A percentile compares a stretch with the other conserved stretches of the same genome.
Conservation (phyloP, 306 rosid genomes). For the Citrullus amarus region DNA sequence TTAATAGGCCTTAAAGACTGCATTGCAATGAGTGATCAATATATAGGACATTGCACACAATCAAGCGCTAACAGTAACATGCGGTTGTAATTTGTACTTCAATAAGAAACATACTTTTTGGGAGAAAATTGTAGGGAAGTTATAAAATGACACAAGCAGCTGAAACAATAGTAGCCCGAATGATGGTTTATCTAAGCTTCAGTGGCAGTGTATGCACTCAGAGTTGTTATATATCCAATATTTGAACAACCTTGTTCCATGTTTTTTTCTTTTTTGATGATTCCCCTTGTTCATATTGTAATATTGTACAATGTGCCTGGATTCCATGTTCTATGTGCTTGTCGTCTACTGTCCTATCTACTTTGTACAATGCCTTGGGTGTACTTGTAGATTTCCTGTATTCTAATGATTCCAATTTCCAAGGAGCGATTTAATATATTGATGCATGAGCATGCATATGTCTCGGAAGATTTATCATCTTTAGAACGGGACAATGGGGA, state of each 20-base stretch:
- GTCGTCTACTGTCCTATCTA: background rate
- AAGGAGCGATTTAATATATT: background rate
- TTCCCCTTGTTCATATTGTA: background rate
- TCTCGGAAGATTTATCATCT: background rate
- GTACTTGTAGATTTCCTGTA: background rate
- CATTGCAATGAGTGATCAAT: background rate
- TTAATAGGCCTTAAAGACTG: background rate
- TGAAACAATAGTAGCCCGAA: background rate
- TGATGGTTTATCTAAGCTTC: background rate
- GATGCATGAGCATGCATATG: background rate
- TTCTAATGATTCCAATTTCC: constrained; percentile 4
- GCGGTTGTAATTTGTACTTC: background rate
- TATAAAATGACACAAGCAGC: background rate
- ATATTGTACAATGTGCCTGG: background rate
- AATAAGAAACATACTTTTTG: background rate
- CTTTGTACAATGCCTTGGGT: too few relatives aligned
- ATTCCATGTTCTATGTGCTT: background rate
- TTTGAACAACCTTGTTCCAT: background rate
- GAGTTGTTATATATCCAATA: background rate
- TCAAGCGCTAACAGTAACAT: background rate
- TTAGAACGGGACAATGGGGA: background rate
- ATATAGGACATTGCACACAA: background rate
- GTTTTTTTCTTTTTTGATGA: too few relatives aligned
- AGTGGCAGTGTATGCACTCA: background rate
- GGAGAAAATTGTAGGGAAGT: background rate